phyloP scores from a whole-genome alignment of 164 flowering plant genomes.

The Saururus chinensis region DNA sequence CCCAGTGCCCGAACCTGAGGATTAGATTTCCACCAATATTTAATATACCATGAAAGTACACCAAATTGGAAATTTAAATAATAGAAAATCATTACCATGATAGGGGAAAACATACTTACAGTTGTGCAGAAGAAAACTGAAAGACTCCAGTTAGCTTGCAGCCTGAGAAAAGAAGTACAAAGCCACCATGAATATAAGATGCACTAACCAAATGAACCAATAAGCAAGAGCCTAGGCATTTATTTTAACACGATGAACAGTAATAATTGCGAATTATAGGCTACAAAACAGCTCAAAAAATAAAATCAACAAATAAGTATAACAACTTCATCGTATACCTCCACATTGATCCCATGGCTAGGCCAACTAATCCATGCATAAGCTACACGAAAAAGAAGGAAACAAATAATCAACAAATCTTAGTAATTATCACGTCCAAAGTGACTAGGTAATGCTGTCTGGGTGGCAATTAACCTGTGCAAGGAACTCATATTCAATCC shows the following conservation, averaged over 20 bases:
- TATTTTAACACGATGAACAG: not conserved
- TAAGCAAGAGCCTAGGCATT: not conserved
- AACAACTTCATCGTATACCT: slow-evolving; percentile 39
- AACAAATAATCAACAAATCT: not conserved
- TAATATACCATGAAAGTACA: not conserved
- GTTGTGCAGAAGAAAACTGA: slow-evolving; percentile 65
- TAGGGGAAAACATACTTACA: slow-evolving; percentile 25
- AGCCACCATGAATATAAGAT: not conserved
- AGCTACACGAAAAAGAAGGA: slow-evolving; percentile 35
- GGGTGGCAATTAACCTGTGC: not conserved
- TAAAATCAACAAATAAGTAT: not conserved
- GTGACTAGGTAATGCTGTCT: not conserved
- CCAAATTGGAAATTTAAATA: not conserved
- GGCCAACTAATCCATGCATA: slow-evolving; percentile 82
- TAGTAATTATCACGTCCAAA: not conserved
- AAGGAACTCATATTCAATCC: not conserved
- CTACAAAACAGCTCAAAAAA: not conserved
- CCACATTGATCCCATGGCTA: slow-evolving; percentile 86
- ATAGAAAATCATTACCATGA: not conserved
- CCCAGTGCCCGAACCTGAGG: slow-evolving; percentile 79
- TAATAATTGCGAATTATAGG: too few relatives aligned
- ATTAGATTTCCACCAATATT: slow-evolving; percentile 4
- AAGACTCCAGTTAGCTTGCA: slow-evolving; percentile 54
- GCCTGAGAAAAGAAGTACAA: slow-evolving; percentile 37
- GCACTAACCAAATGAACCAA: not conserved